Evolutionary conservation across 2,329 filamentous ascomycete genomes (phyloP).

Genomic region (Colletotrichum eremochloae): DNA sequence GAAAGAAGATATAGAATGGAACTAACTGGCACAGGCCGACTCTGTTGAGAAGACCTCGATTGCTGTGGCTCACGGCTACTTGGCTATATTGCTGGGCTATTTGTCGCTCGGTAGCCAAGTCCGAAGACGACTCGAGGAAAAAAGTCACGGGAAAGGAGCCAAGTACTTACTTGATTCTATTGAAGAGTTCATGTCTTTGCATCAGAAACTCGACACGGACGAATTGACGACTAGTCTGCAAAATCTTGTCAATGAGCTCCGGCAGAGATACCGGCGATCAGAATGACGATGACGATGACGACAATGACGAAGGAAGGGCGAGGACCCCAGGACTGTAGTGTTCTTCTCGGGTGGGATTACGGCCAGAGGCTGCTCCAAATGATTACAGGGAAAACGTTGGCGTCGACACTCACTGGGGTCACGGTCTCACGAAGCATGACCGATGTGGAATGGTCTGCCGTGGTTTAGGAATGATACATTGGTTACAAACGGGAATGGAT

Average conservation of each 20-base stretch:
- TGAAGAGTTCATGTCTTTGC: slow-evolving; percentile 66
- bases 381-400: background rate
- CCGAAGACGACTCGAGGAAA: slow-evolving; percentile 57
- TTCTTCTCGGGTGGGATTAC: background rate
- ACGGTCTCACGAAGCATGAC: background rate
- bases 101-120: slow-evolving; percentile 72
- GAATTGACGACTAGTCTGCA: slow-evolving; percentile 53
- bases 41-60: slow-evolving; percentile 81
- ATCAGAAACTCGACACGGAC: slow-evolving; percentile 62
- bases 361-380: background rate
- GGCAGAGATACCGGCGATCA: slow-evolving; percentile 15
- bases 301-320: slow-evolving; percentile 5
- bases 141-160: slow-evolving; percentile 59
- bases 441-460: background rate
- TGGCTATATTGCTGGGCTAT: slow-evolving; percentile 87
- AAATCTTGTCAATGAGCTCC: slow-evolving; percentile 54
- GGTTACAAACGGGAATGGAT: background rate
- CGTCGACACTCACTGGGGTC: background rate
- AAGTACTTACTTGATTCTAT: slow-evolving; percentile 64
- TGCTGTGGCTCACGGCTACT: slow-evolving; percentile 88
- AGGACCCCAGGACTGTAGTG: background rate
- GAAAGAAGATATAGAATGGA: background rate
- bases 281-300: slow-evolving; percentile 3
- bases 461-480: background rate
- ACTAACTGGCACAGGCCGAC: slow-evolving; percentile 66